phyloP scores from a whole-genome alignment of 1,284 basidiomycete genomes.

The Moniliophthora roreri region DNA sequence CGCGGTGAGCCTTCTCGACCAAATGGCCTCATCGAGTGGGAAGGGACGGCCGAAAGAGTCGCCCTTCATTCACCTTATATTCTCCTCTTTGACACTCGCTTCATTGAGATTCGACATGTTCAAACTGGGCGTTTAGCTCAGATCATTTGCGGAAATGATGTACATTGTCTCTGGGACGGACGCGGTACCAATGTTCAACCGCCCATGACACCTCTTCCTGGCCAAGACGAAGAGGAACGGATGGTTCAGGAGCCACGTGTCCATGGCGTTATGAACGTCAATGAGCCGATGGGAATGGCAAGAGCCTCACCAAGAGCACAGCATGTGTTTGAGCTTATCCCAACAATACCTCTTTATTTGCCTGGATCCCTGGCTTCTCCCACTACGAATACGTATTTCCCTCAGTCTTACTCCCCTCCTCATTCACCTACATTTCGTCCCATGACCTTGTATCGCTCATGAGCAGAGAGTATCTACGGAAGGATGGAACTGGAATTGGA shows the following conservation, averaged over 20 bases:
- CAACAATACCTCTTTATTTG: slow-evolving; percentile 57
- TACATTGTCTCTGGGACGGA: slow-evolving; percentile 88
- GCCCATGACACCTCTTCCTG: slow-evolving; percentile 35
- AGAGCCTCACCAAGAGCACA: slow-evolving; percentile 37
- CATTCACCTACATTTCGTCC: slow-evolving; percentile 42
- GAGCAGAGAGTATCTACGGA: background rate
- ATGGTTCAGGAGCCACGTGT: slow-evolving; percentile 54
- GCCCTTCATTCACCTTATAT: slow-evolving; percentile 81
- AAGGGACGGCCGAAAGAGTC: slow-evolving; percentile 85
- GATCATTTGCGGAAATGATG: slow-evolving; percentile 85
- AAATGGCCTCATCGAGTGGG: slow-evolving; percentile 88
- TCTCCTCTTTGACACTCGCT: slow-evolving; percentile 76
- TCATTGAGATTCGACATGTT: slow-evolving; percentile 83
- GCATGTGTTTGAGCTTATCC: slow-evolving; percentile 65
- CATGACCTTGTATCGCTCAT: slow-evolving; percentile 8
- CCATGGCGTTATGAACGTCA: slow-evolving; percentile 60
- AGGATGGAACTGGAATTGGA: no score
- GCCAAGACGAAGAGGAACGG: slow-evolving; percentile 22
- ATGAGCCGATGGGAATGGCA: slow-evolving; percentile 30
- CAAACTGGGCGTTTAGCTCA: slow-evolving; percentile 86
- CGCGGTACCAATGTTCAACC: slow-evolving; percentile 50
- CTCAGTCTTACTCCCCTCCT: slow-evolving; percentile 53
- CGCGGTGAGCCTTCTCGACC: slow-evolving; percentile 82
- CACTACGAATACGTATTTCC: slow-evolving; percentile 60
- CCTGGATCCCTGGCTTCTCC: slow-evolving; percentile 64